Base-by-base conservation (phyloP, 176 grass and related monocot species). In the Eragrostis curvula region DNA sequence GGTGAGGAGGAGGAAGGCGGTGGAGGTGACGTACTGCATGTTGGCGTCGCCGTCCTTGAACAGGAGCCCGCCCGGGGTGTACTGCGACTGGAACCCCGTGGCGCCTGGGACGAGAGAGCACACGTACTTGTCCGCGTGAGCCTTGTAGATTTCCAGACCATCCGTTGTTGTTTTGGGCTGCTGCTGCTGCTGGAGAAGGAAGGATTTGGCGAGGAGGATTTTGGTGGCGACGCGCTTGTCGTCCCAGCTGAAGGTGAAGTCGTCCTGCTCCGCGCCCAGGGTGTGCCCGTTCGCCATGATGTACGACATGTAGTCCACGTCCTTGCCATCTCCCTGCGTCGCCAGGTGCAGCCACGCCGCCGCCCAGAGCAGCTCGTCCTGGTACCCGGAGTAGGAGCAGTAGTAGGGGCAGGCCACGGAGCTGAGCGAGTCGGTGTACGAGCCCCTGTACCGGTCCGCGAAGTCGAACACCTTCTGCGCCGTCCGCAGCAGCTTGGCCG, bases 1-100 rank as follows among this genome's bases (percentile, higher is more conserved):
- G 47, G 87, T 66, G 23, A 97, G 75, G 45, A 97, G 94, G 14
- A 97, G 89, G 77, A 97, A 97, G 7, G 84, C 9, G 5, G 91
- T 87, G 42, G 91, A 91, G 6, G 94, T 97, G n/a, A 97, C 94
- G 84, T 97, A 97, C 85, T 97, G 89, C 80, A 97, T 81, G 87
- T 97, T 94, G 89, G 87, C 86, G 36, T 91, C 89, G 48, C 94
- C 84, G 13, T 59, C 66, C 66, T 91, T 91, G 87, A 87, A 94
- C 39, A 97, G 83, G 50, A 94, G 87, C 0, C 94, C 94, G 0
- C 94, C 90, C 55, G 91, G 86, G 3, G 87, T 94, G 85, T 90
- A 97, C 50, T 97, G 91, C 2, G 86, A 78, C 80, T 94, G 94
- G 81, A 79, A 94, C 0, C 88, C 75, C 20, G 47, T 70, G 70